Evolutionary conservation across 176 grass and related monocot species (phyloP).

Genomic region (Ananas comosus): DNA sequence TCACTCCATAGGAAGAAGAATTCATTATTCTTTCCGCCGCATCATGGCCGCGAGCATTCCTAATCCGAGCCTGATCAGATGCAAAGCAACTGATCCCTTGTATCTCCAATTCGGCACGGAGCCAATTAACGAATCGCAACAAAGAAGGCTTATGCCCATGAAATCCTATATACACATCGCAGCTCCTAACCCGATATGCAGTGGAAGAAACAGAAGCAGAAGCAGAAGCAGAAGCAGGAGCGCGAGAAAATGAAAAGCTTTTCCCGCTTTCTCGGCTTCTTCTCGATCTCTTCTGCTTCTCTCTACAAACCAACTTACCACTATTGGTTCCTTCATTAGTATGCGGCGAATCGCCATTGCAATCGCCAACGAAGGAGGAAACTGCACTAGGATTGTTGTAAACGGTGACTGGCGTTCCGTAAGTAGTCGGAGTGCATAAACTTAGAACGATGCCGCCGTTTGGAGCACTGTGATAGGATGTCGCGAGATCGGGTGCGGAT

Average conservation of each 20-base stretch:
- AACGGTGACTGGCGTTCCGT: slow-evolving; percentile 47
- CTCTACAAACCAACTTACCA: slow-evolving; percentile 25
- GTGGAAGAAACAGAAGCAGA: background rate
- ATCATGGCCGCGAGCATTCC: slow-evolving; percentile 55
- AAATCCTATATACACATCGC: slow-evolving; percentile 92
- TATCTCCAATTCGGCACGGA: slow-evolving; percentile 81
- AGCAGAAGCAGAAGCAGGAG: slow-evolving; percentile 32
- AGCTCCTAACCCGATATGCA: slow-evolving; percentile 41
- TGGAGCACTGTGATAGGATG: slow-evolving; percentile 14
- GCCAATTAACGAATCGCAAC: slow-evolving; percentile 82
- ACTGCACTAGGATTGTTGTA: slow-evolving; percentile 50
- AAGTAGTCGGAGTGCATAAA: slow-evolving; percentile 61
- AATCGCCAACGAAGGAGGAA: slow-evolving; percentile 45
- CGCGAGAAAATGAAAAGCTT: slow-evolving; percentile 14
- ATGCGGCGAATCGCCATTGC: slow-evolving; percentile 43
- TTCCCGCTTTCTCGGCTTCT: slow-evolving; percentile 24
- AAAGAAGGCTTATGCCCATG: slow-evolving; percentile 81
- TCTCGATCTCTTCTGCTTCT: slow-evolving; percentile 43
- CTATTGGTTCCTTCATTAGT: slow-evolving; percentile 28
- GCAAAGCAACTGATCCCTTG: slow-evolving; percentile 95
- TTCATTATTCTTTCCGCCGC: slow-evolving; percentile 87
- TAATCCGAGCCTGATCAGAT: slow-evolving; percentile 68
- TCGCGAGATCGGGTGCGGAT: slow-evolving; percentile 27
- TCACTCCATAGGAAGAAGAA: slow-evolving; percentile 74
- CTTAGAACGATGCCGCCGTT: background rate